Percentiles rank a stretch among this genome's conserved stretches.
Evolutionary conservation across 352 stramenopile species (phyloP).

Genomic region (Blastocystis sp.): DNA sequence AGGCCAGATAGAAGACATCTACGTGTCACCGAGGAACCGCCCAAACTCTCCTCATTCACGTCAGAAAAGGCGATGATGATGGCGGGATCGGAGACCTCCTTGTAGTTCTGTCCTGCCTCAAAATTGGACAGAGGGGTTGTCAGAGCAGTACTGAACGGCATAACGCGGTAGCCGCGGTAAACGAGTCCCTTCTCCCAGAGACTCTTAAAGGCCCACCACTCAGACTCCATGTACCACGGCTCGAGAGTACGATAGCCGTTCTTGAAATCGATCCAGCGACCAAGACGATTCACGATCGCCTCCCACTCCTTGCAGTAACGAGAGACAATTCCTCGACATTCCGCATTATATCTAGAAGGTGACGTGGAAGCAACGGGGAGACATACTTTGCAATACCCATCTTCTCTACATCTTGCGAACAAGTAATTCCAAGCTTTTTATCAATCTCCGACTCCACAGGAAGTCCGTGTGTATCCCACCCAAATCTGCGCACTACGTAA

Average conservation of each 20-base stretch:
- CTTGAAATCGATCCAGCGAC: conserved; percentile 98
- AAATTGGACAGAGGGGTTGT: conserved; percentile 98
- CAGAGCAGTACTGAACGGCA: conserved; percentile 95
- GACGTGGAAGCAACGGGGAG: neutral
- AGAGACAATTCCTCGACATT: conserved; percentile 91
- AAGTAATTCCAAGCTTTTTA: conserved; percentile 93
- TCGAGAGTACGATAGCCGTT: conserved; percentile 99
- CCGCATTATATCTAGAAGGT: conserved; percentile 87
- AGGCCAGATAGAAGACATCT: conserved; percentile 76
- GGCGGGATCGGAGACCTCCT: conserved; percentile 91
- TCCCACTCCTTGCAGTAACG: conserved; percentile 98
- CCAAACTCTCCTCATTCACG: conserved; percentile 65
- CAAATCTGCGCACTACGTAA: conserved; percentile 89
- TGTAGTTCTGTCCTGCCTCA: conserved; percentile 97
- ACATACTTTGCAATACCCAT: conserved; percentile 81
- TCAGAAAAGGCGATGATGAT: conserved; percentile 89
- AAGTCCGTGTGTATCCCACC: conserved; percentile 98
- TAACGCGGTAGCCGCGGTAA: conserved; percentile 93
- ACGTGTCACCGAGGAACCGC: neutral
- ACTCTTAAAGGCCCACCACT: conserved; percentile 97
- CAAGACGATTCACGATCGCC: conserved; percentile 88
- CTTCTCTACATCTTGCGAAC: conserved; percentile 89
- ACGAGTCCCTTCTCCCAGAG: conserved; percentile 96
- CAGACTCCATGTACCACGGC: conserved; percentile 95
- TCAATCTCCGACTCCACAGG: conserved; percentile 99